These are phyloP conservation scores for Pestalotiopsis sp. DNA, from an alignment of 2,329 filamentous ascomycete genomes.

Conservation along the genomic window DNA sequence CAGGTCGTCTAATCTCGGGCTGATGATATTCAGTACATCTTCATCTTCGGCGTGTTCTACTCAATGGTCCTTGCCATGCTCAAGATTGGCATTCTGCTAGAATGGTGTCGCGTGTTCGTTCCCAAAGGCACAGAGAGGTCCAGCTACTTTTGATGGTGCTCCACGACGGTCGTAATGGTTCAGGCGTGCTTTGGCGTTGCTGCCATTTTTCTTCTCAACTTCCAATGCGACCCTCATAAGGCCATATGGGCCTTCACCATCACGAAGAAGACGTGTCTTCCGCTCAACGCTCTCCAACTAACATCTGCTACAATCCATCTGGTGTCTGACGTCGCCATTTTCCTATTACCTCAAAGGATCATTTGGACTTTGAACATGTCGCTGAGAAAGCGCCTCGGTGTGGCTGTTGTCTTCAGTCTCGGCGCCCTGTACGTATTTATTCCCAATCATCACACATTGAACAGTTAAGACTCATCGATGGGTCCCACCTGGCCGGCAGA, in stretches of 20 bases:
- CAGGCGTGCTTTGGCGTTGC: slow-evolving; percentile 18
- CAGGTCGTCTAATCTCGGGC: too few species aligned
- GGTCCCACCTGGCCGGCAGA: not conserved
- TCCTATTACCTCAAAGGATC: slow-evolving; percentile 28
- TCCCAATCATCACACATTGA: accelerated
- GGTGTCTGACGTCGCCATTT: slow-evolving; percentile 25
- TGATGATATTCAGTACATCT: slow-evolving; percentile 28
- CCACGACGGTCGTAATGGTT: slow-evolving; percentile 17
- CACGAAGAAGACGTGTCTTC: slow-evolving; percentile 18
- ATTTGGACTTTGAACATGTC: slow-evolving; percentile 32
- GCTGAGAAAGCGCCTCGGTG: slow-evolving; percentile 24
- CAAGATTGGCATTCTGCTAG: slow-evolving; percentile 43
- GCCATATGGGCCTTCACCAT: slow-evolving; percentile 24
- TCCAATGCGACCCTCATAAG: slow-evolving; percentile 22
- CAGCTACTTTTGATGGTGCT: slow-evolving; percentile 22
- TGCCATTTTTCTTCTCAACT: slow-evolving; percentile 17
- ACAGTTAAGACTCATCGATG: not conserved
- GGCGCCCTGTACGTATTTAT: slow-evolving; percentile 23
- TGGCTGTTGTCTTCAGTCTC: slow-evolving; percentile 28
- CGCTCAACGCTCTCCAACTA: slow-evolving; percentile 16
- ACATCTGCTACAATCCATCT: slow-evolving; percentile 24
- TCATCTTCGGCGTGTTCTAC: slow-evolving; percentile 33
- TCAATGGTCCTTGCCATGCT: slow-evolving; percentile 36
- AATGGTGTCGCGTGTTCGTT: slow-evolving; percentile 36
- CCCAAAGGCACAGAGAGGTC: slow-evolving; percentile 22